Evolutionary conservation across 306 rosid species (phyloP).

Genomic region (Abrus pulchellus): DNA sequence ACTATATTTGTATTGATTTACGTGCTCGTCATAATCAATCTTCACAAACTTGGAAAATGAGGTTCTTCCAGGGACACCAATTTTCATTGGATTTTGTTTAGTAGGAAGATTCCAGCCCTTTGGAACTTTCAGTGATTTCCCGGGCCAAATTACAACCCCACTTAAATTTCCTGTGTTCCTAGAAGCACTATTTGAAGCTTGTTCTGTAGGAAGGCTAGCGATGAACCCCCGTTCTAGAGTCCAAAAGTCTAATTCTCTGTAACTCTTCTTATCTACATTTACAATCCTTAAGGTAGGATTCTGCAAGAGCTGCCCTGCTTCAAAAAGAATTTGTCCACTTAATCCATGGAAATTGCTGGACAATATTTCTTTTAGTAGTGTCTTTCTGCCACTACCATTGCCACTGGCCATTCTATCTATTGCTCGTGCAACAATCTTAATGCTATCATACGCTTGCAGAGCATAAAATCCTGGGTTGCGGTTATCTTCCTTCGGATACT

Average conservation of each 20-base stretch:
- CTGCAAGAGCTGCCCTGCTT: constrained; percentile 51
- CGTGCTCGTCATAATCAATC: constrained; percentile 47
- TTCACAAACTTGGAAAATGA: constrained; percentile 68
- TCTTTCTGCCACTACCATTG: constrained; percentile 22
- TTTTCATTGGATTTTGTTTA: constrained; percentile 56
- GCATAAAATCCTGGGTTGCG: constrained; percentile 65
- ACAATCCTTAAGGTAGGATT: constrained; percentile 58
- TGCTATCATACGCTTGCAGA: constrained; percentile 70
- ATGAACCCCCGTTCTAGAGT: constrained; percentile 52
- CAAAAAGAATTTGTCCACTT: constrained; percentile 67
- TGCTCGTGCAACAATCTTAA: constrained; percentile 59
- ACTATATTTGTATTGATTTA: constrained; percentile 27
- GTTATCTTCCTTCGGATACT: constrained; percentile 58
- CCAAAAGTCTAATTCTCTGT: constrained; percentile 71
- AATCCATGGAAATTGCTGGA: constrained; percentile 60
- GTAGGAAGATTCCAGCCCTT: constrained; percentile 78
- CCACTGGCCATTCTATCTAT: constrained; percentile 42
- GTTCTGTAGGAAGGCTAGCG: constrained; percentile 19
- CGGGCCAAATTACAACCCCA: constrained; percentile 74
- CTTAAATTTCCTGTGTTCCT: constrained; percentile 38
- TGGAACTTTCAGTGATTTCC: constrained; percentile 54
- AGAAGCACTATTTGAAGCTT: constrained; percentile 24
- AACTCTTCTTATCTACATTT: constrained; percentile 57
- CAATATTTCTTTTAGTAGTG: constrained; percentile 39
- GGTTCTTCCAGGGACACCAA: constrained; percentile 74